phyloP scores from a whole-genome alignment of 1,139 yeast genomes.

The Pichia cactophila region DNA sequence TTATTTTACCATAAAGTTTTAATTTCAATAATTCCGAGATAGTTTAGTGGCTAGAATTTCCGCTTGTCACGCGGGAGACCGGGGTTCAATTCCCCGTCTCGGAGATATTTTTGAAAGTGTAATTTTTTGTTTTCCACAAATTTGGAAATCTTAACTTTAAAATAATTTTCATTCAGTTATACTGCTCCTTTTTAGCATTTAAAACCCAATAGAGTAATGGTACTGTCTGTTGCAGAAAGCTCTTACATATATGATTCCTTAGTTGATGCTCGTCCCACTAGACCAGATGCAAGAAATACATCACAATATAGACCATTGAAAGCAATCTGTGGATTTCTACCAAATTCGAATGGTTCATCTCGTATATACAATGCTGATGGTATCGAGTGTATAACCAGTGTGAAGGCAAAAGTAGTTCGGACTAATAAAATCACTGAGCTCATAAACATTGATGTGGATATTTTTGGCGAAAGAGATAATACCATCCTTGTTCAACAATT shows the following conservation, averaged over 20 bases:
- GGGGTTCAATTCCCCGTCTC: conserved; percentile 21
- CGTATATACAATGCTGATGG: conserved; percentile 82
- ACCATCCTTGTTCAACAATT: conserved; percentile 54
- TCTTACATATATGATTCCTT: conserved; percentile 73
- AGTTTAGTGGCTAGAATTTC: conserved; percentile 21
- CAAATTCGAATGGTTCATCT: conserved; percentile 87
- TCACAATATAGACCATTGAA: conserved; percentile 81
- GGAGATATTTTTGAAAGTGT: conserved; percentile 10
- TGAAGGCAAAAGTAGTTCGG: conserved; percentile 77
- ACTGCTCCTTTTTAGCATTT: not conserved
- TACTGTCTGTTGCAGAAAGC: conserved; percentile 80
- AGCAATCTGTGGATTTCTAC: conserved; percentile 71
- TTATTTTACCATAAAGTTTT: not conserved
- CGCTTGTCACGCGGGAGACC: conserved; percentile 23
- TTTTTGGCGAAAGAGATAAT: conserved; percentile 64
- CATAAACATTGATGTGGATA: conserved; percentile 71
- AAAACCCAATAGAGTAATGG: conserved; percentile 34
- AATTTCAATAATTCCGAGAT: conserved; percentile 12
- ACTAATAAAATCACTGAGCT: conserved; percentile 35
- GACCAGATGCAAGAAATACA: conserved; percentile 60
- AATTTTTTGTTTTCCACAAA: not conserved
- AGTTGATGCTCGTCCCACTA: conserved; percentile 23
- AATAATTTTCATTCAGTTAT: not conserved
- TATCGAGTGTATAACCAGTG: conserved; percentile 84
- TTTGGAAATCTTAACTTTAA: not conserved